These are phyloP conservation scores for Speleostelium caveatum DNA, from an alignment of 78 protist genomes.

Conservation along the genomic window DNA sequence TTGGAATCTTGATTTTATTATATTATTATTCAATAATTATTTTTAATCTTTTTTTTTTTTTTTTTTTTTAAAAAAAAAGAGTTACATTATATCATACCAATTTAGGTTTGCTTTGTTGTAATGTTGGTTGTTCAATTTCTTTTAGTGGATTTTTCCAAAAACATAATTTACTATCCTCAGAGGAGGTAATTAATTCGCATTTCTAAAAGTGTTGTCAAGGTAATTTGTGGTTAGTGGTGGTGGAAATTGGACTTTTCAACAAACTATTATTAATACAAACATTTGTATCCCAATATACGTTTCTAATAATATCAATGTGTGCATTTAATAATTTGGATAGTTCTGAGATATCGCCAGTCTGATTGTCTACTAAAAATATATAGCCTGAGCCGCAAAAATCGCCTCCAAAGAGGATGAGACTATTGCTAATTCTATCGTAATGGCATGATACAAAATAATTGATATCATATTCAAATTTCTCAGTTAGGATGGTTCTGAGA, in stretches of 20 bases:
- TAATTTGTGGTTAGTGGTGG: background rate
- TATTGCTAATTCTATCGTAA: background rate
- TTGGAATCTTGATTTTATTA: no score
- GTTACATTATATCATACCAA: no score
- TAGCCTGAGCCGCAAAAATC: conserved; percentile 23
- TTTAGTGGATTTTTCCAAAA: conserved; percentile 68
- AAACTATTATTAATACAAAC: background rate
- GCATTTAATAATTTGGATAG: conserved; percentile 7
- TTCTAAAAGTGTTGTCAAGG: background rate
- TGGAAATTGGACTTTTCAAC: background rate
- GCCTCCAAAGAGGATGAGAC: conserved; percentile 45
- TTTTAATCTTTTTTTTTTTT: no score
- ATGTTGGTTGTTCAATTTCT: no score
- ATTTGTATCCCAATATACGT: conserved; percentile 36
- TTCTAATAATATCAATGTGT: conserved; percentile 53
- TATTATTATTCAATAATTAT: no score
- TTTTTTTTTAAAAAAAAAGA: no score
- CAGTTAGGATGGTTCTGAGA: conserved; percentile 7
- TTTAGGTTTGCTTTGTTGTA: no score
- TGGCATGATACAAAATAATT: conserved; percentile 41
- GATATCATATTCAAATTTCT: conserved; percentile 18
- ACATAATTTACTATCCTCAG: conserved; percentile 60
- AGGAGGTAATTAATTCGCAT: conserved; percentile 29
- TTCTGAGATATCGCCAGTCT: background rate
- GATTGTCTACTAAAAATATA: background rate